Evolutionary conservation across 2,329 filamentous ascomycete species (phyloP), one percentile per base, ranked within the genome.

Genomic region (Pestalotiopsis sp.): DNA sequence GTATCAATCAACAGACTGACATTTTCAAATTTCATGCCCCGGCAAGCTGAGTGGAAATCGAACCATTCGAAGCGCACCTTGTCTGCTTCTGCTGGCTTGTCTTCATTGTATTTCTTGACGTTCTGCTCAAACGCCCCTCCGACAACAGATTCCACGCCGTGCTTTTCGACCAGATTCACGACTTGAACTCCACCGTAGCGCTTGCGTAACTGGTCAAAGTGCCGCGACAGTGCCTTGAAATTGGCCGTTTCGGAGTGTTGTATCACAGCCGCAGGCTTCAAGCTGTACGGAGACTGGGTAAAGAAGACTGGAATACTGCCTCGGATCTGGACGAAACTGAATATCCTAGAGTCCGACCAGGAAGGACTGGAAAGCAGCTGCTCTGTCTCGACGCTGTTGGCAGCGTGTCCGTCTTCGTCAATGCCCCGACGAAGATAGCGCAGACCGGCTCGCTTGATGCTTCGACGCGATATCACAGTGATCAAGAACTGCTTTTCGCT

Each of bases 1-100:
- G 84, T 90, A 61, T 93, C 87, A 66, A 99, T 86, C 1, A 99
- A 86, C 36, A 91, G 84, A 68, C 90, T 92, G 13, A 98, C 95
- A 69, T 98, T 98, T 76, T 98, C 95, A 76, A 98, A 99, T 74
- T 94, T 97, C 95, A 99, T 98, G 0, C 96, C 96, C 17, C 94
- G 91, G 76, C 96, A 98, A 36, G 93, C 93, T 20, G 90, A 87
- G 78, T 98, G 96, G 75, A 99, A 99, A 77, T 99, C 96, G 75
- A 98, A 99, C 96, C 96, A 99, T 77, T 97, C 93, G 75, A 97
- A 97, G 0, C 84, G 86, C 13, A 96, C 81, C 11, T 83, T 78
- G 7, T 79, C 75, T 2, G 71, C 72, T 3, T 66, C 63, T 11
- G 27, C 40, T 23, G 85, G 78, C 4, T 85, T 83, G 57, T 87